Percentiles rank a stretch among this genome's conserved stretches.
Conservation (phyloP, 768 basidiomycete species). For the Boletus rubescentipes region DNA sequence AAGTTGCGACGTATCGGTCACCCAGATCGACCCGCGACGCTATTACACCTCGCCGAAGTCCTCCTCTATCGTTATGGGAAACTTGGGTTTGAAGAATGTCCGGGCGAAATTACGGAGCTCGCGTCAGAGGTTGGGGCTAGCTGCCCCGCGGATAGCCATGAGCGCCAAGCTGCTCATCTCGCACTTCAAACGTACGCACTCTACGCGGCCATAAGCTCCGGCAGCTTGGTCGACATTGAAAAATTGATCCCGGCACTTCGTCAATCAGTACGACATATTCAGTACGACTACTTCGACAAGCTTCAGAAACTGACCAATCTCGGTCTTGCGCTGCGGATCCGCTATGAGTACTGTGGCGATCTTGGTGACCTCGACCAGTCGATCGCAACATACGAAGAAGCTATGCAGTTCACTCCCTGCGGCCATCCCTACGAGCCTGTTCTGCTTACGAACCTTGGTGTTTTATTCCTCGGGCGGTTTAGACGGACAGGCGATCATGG, state of each 20-base stretch:
- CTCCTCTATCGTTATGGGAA: not conserved
- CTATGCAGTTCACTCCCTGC: not conserved
- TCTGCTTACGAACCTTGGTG: too few species aligned
- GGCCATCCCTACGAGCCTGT: too few species aligned
- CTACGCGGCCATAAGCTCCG: not conserved
- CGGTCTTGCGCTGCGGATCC: slow-evolving; percentile 1
- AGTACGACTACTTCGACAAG: slow-evolving; percentile 4
- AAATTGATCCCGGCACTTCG: not conserved
- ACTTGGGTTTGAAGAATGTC: not conserved
- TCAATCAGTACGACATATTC: not conserved
- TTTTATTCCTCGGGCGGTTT: too few species aligned
- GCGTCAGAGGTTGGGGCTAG: not conserved
- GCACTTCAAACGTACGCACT: not conserved
- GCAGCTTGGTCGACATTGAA: not conserved
- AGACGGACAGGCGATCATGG: too few species aligned
- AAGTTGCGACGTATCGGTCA: not conserved
- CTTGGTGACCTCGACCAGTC: slow-evolving; percentile 17
- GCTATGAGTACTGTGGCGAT: not conserved
- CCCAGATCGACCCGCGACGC: not conserved
- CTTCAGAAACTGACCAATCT: slow-evolving; percentile 12
- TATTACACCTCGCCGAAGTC: not conserved
- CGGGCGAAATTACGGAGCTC: not conserved
- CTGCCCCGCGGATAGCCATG: not conserved
- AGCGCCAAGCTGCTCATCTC: not conserved
- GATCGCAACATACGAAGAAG: not conserved